These are phyloP conservation scores for Athelia sp. DNA, from an alignment of 1,284 basidiomycete species.

Conservation along the genomic window DNA sequence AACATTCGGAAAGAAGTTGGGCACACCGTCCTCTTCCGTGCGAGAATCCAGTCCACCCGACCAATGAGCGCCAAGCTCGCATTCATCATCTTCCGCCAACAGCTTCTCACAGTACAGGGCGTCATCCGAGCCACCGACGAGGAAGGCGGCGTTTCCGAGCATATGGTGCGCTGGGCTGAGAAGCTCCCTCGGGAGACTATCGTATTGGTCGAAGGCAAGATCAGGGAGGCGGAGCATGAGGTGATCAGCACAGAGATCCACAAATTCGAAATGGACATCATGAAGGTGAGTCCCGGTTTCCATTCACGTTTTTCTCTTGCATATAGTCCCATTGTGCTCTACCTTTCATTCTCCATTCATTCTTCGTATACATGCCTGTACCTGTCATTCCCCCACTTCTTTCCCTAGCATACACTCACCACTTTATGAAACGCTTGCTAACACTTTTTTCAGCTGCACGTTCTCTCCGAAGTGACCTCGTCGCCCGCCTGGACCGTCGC, in stretches of 20 bases:
- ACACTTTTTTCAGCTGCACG: not conserved
- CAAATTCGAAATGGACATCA: conserved; percentile 40
- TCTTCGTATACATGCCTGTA: no score
- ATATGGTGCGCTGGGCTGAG: conserved; percentile 66
- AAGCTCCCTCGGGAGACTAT: conserved; percentile 55
- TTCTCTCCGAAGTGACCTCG: not conserved
- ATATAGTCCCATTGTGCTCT: no score
- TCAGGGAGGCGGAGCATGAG: conserved; percentile 38
- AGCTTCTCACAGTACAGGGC: conserved; percentile 59
- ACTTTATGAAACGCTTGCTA: not conserved
- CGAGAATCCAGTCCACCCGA: not conserved
- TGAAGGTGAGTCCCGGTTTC: not conserved
- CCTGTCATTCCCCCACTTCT: no score
- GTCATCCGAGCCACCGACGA: conserved; percentile 44
- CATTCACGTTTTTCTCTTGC: no score
- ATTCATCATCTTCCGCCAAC: conserved; percentile 60
- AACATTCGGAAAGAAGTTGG: not conserved
- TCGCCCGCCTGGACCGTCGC: not conserved
- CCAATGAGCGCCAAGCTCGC: conserved; percentile 45
- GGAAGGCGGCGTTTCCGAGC: conserved; percentile 51
- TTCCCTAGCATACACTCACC: no score
- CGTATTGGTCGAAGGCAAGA: conserved; percentile 54
- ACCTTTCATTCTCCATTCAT: no score
- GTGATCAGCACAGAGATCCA: conserved; percentile 47
- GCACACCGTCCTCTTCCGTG: not conserved